phyloP scores from a whole-genome alignment of 306 rosid species.

The Castanea sativa region DNA sequence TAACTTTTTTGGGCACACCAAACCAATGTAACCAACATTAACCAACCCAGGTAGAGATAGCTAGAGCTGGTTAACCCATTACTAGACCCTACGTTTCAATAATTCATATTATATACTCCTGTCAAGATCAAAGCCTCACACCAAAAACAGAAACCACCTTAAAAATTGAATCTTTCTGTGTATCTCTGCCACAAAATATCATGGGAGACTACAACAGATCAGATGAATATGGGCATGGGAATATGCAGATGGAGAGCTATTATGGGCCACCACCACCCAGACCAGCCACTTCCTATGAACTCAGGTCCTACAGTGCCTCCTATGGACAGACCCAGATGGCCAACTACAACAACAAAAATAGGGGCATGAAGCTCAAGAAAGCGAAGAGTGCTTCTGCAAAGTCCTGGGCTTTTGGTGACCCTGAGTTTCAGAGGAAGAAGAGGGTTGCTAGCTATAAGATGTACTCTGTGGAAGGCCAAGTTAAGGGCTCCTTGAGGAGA shows the following conservation, averaged over 20 bases:
- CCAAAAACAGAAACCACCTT: too few relatives aligned
- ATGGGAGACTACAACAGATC: constrained; percentile 73
- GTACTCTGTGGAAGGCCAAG: constrained; percentile 83
- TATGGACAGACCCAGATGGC: constrained; percentile 47
- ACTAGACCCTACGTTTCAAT: neutral
- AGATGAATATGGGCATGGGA: constrained; percentile 48
- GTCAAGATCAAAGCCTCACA: too few relatives aligned
- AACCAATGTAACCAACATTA: too few relatives aligned
- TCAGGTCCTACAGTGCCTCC: constrained; percentile 58
- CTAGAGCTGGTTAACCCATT: neutral
- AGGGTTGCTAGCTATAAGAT: constrained; percentile 88
- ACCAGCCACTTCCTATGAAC: constrained; percentile 33
- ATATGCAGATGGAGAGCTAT: constrained; percentile 64
- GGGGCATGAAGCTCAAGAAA: constrained; percentile 58
- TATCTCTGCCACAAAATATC: constrained; percentile 1
- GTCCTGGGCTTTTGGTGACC: constrained; percentile 54
- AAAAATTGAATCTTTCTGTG: too few relatives aligned
- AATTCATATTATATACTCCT: too few relatives aligned
- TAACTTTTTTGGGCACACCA: neutral
- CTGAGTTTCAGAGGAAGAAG: constrained; percentile 86
- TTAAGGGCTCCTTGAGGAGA: constrained; percentile 82
- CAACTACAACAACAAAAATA: constrained; percentile 13
- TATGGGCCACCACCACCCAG: constrained; percentile 55
- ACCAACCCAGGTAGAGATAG: neutral
- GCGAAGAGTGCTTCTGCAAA: constrained; percentile 59